A percentile compares a stretch with the other conserved stretches of the same genome.
These are phyloP conservation scores for Talaromyces sp. DNA, from an alignment of 2,329 filamentous ascomycete species.

Conservation along the genomic window DNA sequence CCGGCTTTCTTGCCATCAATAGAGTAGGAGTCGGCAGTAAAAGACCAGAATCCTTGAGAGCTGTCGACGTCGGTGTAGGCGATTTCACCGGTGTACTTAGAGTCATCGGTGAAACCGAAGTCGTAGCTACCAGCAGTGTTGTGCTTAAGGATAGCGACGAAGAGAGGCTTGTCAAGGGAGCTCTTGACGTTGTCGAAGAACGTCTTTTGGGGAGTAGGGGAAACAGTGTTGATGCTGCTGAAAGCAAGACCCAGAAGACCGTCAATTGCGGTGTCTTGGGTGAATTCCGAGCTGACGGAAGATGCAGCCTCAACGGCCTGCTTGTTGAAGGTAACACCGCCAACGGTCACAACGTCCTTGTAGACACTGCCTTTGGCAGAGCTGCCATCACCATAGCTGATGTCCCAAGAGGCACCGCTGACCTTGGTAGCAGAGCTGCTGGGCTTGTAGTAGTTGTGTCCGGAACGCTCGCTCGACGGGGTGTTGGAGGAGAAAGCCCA, in stretches of 20 bases:
- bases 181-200: slow-evolving; percentile 55
- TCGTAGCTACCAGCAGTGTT: neutral
- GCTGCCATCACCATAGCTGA: slow-evolving; percentile 61
- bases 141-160: neutral
- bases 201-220: slow-evolving; percentile 38
- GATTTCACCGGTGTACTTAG: slow-evolving; percentile 1
- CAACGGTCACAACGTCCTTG: slow-evolving; percentile 58
- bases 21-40: slow-evolving; percentile 52
- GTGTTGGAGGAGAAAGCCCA: slow-evolving; percentile 65
- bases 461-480: slow-evolving; percentile 41
- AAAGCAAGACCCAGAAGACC: slow-evolving; percentile 57
- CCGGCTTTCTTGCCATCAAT: slow-evolving; percentile 42
- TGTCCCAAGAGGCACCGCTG: slow-evolving; percentile 50
- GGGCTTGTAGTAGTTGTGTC: slow-evolving; percentile 56
- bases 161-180: slow-evolving; percentile 33
- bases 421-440: slow-evolving; percentile 42
- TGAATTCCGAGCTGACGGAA: slow-evolving; percentile 50
- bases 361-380: slow-evolving; percentile 60
- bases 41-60: slow-evolving; percentile 59
- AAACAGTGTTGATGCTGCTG: slow-evolving; percentile 51
- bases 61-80: slow-evolving; percentile 29
- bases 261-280: slow-evolving; percentile 48
- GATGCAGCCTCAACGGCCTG: slow-evolving; percentile 63
- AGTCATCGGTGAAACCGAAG: neutral
- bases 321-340: slow-evolving; percentile 49